These are phyloP conservation scores for Dryadomyces quercus-mongolicae DNA, from an alignment of 2,329 filamentous ascomycete genomes.

Conservation along the genomic window DNA sequence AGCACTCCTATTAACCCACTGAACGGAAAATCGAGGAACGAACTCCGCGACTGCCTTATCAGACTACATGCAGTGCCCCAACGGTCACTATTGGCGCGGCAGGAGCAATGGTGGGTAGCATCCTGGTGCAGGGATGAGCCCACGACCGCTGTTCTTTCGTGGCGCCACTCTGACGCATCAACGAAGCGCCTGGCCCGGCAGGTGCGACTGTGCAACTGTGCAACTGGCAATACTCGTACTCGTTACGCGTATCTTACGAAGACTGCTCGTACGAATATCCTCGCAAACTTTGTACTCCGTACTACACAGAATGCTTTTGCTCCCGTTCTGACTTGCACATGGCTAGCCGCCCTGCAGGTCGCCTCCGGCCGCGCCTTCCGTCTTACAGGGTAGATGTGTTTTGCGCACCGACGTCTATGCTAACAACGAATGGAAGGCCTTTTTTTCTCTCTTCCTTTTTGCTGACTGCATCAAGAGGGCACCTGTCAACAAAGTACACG, in stretches of 20 bases:
- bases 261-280: too few species aligned
- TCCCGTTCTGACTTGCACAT: not conserved
- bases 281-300: too few species aligned
- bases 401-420: too few species aligned
- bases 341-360: not conserved
- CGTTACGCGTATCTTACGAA: too few species aligned
- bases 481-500: too few species aligned
- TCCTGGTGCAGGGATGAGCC: not conserved
- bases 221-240: not conserved
- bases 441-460: too few species aligned
- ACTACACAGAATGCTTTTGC: not conserved
- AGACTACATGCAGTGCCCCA: not conserved
- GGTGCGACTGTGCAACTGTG: not conserved
- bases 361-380: not conserved
- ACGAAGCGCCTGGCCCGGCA: not conserved
- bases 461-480: too few species aligned
- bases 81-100: not conserved
- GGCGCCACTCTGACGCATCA: slow-evolving; percentile 1
- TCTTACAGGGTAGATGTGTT: not conserved
- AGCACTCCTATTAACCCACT: too few species aligned
- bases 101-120: not conserved
- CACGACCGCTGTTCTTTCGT: not conserved
- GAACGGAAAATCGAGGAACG: not conserved
- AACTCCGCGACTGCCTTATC: not conserved
- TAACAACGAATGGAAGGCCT: too few species aligned